Evolutionary conservation across 179 eudicot genomes (phyloP).

Genomic region (Drosera spatulata): DNA sequence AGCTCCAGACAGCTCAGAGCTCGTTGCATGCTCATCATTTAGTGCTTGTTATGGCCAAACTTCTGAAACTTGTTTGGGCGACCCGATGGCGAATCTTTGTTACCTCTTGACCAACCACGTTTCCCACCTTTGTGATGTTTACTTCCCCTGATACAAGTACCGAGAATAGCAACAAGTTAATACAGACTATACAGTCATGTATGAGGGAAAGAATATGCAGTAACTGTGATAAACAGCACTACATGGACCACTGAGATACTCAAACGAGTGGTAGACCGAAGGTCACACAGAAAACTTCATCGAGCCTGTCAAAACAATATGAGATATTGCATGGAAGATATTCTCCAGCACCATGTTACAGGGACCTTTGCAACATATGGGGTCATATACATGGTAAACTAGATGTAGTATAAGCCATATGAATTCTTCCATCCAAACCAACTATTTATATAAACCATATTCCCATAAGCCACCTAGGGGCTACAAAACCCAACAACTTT

Average conservation of each 20-base stretch:
- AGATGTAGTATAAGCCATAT: too few relatives aligned
- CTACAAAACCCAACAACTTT: too few relatives aligned
- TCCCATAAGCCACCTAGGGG: too few relatives aligned
- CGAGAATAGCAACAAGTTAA: background rate
- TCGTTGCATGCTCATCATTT: background rate
- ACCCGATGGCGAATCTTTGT: slow-evolving; percentile 22
- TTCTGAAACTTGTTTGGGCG: slow-evolving; percentile 65
- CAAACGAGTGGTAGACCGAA: background rate
- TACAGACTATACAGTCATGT: background rate
- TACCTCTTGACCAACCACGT: slow-evolving; percentile 52
- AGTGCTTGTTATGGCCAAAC: slow-evolving; percentile 15
- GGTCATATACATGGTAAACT: too few relatives aligned
- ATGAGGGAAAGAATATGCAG: background rate
- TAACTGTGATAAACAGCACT: background rate
- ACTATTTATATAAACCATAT: too few relatives aligned
- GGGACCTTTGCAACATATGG: too few relatives aligned
- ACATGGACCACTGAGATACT: background rate
- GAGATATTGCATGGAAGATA: too few relatives aligned
- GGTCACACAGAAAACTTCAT: too few relatives aligned
- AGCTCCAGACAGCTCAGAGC: background rate
- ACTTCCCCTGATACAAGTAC: slow-evolving; percentile 54
- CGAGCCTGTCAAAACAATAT: too few relatives aligned
- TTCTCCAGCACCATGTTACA: too few relatives aligned
- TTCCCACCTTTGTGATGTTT: slow-evolving; percentile 52
- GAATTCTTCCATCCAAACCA: too few relatives aligned